Percentiles rank a stretch among this genome's conserved stretches.
Evolutionary conservation across 2,329 filamentous ascomycete species (phyloP).

Genomic region (Fusarium devonianum): DNA sequence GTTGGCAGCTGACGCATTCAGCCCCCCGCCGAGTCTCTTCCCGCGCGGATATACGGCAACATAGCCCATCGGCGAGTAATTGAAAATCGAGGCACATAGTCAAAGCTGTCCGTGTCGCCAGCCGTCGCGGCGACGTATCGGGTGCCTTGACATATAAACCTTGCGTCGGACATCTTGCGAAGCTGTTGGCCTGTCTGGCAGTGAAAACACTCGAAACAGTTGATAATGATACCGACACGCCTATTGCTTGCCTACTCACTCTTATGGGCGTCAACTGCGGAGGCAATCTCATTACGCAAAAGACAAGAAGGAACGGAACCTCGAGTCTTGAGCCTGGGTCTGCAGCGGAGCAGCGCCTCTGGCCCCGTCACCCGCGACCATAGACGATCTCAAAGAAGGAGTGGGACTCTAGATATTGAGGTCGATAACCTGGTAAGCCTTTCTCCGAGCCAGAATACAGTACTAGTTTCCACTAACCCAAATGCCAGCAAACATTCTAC

Average conservation of each 20-base stretch:
- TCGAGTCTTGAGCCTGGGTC: constrained; percentile 56
- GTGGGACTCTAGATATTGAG: constrained; percentile 51
- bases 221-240: constrained; percentile 49
- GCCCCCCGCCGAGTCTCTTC: constrained; percentile 8
- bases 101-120: not conserved
- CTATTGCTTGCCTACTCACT: constrained; percentile 35
- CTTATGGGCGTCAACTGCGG: constrained; percentile 39
- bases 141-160: constrained; percentile 9
- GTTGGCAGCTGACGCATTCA: constrained; percentile 34
- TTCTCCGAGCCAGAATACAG: too few species aligned
- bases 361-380: constrained; percentile 56
- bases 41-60: constrained; percentile 25
- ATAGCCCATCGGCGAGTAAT: not conserved
- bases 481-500: constrained; percentile 64
- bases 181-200: too few species aligned
- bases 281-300: constrained; percentile 41
- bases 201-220: constrained; percentile 1
- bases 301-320: constrained; percentile 44
- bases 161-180: not conserved
- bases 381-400: constrained; percentile 51
- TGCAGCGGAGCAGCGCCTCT: constrained; percentile 47
- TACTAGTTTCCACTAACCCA: constrained; percentile 10
- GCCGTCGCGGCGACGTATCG: not conserved
- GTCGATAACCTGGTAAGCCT: constrained; percentile 64
- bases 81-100: not conserved